Percentiles rank a stretch among this genome's conserved stretches.
These are phyloP conservation scores for Citrullus mucosospermus DNA, from an alignment of 306 rosid genomes.

Conservation along the genomic window DNA sequence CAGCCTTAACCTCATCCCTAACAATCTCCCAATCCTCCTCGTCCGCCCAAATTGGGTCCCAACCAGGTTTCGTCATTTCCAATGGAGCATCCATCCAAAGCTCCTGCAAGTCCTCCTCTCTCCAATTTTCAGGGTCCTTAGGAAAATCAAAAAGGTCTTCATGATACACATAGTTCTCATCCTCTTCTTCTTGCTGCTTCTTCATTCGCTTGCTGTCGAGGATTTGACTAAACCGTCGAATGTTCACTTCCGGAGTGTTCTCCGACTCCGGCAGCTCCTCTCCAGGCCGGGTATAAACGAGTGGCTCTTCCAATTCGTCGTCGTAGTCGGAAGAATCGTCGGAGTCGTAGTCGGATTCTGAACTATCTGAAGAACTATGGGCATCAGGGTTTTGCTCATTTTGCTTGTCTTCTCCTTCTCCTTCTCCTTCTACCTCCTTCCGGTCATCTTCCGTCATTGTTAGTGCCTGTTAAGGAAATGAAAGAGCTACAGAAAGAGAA, in stretches of 20 bases:
- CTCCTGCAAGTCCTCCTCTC: slow-evolving; percentile 64
- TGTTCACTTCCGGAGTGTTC: slow-evolving; percentile 24
- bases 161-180: neutral
- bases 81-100: slow-evolving; percentile 56
- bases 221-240: slow-evolving; percentile 15
- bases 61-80: slow-evolving; percentile 46
- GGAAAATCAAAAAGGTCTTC: slow-evolving; percentile 52
- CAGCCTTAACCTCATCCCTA: slow-evolving; percentile 21
- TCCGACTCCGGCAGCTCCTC: slow-evolving; percentile 14
- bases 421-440: neutral
- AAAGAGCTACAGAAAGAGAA: neutral
- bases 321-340: slow-evolving; percentile 12
- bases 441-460: slow-evolving; percentile 10
- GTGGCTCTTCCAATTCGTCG: slow-evolving; percentile 11
- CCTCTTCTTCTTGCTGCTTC: slow-evolving; percentile 18
- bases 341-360: slow-evolving; percentile 15
- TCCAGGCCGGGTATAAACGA: slow-evolving; percentile 11
- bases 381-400: neutral
- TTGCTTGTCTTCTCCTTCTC: neutral
- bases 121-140: slow-evolving; percentile 55
- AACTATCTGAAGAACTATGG: neutral
- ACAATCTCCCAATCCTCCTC: slow-evolving; percentile 53
- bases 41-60: slow-evolving; percentile 72
- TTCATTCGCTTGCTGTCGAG: slow-evolving; percentile 17
- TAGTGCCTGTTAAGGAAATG: neutral